phyloP scores from a whole-genome alignment of 2,329 filamentous ascomycete genomes.

The Botrytis hyacinthi region DNA sequence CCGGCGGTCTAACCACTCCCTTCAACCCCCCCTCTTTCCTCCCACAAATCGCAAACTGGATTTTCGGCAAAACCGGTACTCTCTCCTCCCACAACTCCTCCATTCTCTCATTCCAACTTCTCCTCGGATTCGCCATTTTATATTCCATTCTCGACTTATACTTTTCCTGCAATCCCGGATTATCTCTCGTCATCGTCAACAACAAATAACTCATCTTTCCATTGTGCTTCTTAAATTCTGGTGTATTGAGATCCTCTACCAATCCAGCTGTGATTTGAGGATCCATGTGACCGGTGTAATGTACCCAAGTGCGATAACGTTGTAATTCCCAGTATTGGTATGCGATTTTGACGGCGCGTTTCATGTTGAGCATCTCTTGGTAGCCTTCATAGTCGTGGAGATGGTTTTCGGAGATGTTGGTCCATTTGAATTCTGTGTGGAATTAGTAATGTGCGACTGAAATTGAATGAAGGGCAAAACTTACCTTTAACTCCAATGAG shows the following conservation, averaged over 20 bases:
- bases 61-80: background rate
- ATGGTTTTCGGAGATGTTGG: background rate
- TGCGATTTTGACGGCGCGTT: background rate
- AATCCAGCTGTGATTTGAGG: background rate
- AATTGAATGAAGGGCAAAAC: background rate
- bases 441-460: background rate
- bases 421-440: background rate
- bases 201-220: background rate
- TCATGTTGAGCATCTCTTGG: conserved; percentile 5
- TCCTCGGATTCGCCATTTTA: background rate
- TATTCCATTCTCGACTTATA: background rate
- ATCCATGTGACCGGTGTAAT: background rate
- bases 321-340: background rate
- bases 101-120: background rate
- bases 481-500: background rate
- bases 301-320: background rate
- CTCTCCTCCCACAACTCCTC: background rate
- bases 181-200: background rate
- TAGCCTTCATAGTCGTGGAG: background rate
- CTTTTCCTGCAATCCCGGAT: background rate
- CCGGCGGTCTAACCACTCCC: background rate
- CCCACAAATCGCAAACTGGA: background rate
- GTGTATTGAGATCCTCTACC: background rate
- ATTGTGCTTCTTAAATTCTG: background rate
- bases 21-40: background rate